Percentiles rank a stretch among this genome's conserved stretches.
Evolutionary conservation across 164 flowering plant genomes (phyloP).

Genomic region (Dillenia turbinata): DNA sequence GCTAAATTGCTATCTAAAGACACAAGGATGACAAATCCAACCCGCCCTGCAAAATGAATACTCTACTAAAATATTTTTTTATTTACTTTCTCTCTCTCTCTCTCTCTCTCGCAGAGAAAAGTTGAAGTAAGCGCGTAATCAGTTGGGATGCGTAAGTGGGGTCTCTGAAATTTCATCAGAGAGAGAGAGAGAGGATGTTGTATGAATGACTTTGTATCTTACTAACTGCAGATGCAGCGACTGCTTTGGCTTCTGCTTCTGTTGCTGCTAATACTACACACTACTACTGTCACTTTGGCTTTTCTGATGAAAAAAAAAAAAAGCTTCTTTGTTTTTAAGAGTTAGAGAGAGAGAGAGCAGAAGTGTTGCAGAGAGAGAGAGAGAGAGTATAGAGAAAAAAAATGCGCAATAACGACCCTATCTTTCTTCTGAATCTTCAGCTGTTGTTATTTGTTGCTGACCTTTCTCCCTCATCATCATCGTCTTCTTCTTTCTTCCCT

Average conservation of each 20-base stretch:
- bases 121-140: too few relatives aligned
- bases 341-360: conserved; percentile 8
- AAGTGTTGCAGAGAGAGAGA: conserved; percentile 8
- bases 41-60: too few relatives aligned
- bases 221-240: conserved; percentile 5
- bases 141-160: conserved; percentile 6
- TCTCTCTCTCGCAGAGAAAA: too few relatives aligned
- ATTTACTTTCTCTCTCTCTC: too few relatives aligned
- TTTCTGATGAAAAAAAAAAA: conserved; percentile 11
- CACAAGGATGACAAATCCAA: too few relatives aligned
- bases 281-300: conserved; percentile 25
- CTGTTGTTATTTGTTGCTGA: conserved; percentile 8
- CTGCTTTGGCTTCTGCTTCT: conserved; percentile 4
- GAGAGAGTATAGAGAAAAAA: not conserved
- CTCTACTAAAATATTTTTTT: too few relatives aligned
- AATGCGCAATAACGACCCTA: conserved; percentile 18
- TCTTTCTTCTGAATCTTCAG: conserved; percentile 6
- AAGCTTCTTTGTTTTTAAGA: conserved; percentile 3
- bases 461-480: conserved; percentile 13
- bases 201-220: not conserved
- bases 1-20: conserved; percentile 8
- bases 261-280: too few relatives aligned
- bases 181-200: not conserved
- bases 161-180: conserved; percentile 16
- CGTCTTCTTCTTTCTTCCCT: conserved; percentile 2